Evolutionary conservation across 208 protist genomes (phyloP), one percentile per base, ranked within the genome.

Genomic region (Histomonas meleagridis): DNA sequence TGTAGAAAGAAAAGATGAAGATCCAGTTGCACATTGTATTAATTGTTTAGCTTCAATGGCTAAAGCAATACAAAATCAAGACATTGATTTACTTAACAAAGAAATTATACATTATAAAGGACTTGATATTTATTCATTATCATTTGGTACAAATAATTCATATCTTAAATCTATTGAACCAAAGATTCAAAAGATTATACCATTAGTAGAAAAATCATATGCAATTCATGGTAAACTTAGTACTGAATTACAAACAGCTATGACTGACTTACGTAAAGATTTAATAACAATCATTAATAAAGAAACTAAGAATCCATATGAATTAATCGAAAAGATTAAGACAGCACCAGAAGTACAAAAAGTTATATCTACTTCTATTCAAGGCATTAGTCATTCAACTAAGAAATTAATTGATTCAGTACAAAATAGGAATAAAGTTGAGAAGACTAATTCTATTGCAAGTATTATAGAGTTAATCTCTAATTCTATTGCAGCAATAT

Each of bases 281-380:
- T 23, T 48, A 28, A 28, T 86, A 38, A 26, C 51, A 26, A n/a
- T 86, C 14, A 86, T 86, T n/a, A 51, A 86, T 26, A 53, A 28
- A 32, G 40, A 86, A 46, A 86, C 76, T 40, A 12, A 51, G 26
- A 86, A 86, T 86, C 76, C 76, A 86, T 86, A 55, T 46, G 32
- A 51, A n/a, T 32, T 55, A 2, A 38, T 86, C 21, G 46, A 86
- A 14, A 18, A 16, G 1, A 18, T 86, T 7, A 10, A 5, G 3
- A 86, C 9, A 38, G 26, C 40, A 57, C 46, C 9, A 1, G 21
- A 55, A 26, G 26, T 86, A 55, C 1, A 21, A 4, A 9, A 32
- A 32, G 5, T 86, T 46, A 38, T 86, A 5, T n/a, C 23, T 38
- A 7, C 9, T 12, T 51, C 76, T 0, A 46, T 26, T 1, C 14